Conservation (phyloP, 2,329 filamentous ascomycete genomes). For the Trichoderma simmonsii region DNA sequence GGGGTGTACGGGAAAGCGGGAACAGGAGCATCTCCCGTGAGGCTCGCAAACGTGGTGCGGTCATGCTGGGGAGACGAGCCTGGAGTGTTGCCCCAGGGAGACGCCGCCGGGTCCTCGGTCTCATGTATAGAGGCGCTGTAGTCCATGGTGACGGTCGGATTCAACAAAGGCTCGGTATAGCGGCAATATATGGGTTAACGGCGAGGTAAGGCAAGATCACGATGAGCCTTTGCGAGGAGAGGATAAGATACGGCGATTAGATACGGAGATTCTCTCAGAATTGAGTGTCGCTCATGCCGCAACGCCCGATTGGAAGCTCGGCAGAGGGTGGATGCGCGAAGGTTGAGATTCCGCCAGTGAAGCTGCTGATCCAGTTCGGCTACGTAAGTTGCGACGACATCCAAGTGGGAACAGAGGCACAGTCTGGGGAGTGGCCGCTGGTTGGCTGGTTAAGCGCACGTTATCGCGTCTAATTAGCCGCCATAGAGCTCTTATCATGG, state of each 20-base stretch:
- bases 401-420: slow-evolving; percentile 12
- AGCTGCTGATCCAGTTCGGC: slow-evolving; percentile 23
- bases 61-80: slow-evolving; percentile 48
- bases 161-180: slow-evolving; percentile 13
- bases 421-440: slow-evolving; percentile 3
- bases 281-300: slow-evolving; percentile 17
- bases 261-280: neutral
- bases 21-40: slow-evolving; percentile 39
- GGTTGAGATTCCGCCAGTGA: slow-evolving; percentile 2
- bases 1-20: slow-evolving; percentile 45
- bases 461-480: slow-evolving; percentile 27
- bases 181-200: slow-evolving; percentile 23
- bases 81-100: slow-evolving; percentile 57
- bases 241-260: neutral
- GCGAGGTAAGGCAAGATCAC: neutral
- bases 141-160: slow-evolving; percentile 46
- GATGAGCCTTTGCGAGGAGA: neutral
- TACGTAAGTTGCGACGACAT: slow-evolving; percentile 28
- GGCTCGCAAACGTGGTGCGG: slow-evolving; percentile 41
- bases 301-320: neutral
- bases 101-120: slow-evolving; percentile 50
- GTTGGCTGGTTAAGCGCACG: slow-evolving; percentile 24
- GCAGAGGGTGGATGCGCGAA: slow-evolving; percentile 16
- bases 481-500: slow-evolving; percentile 25
- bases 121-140: slow-evolving; percentile 56